These are phyloP conservation scores for Botryotinia globosa DNA, from an alignment of 2,329 filamentous ascomycete species.

Conservation along the genomic window DNA sequence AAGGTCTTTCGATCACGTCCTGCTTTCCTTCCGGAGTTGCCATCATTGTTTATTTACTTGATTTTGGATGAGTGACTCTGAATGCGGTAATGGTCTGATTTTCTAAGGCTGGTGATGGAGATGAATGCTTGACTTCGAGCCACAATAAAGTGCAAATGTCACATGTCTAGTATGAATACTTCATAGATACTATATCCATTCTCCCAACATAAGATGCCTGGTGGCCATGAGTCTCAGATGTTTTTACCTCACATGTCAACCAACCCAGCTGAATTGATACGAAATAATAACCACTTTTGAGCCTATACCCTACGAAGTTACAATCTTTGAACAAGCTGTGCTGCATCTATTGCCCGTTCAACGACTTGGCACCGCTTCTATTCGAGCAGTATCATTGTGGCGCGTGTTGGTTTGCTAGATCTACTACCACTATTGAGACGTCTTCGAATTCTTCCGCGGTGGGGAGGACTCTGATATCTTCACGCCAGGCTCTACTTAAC, in stretches of 20 bases:
- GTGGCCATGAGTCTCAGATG: slow-evolving; percentile 13
- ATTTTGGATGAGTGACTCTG: slow-evolving; percentile 11
- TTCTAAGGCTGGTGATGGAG: slow-evolving; percentile 10
- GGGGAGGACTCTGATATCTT: slow-evolving; percentile 11
- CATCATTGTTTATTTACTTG: slow-evolving; percentile 17
- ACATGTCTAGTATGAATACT: background rate
- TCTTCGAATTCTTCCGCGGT: background rate
- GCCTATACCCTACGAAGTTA: background rate
- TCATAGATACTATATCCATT: background rate
- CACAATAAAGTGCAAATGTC: slow-evolving; percentile 15
- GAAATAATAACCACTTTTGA: background rate
- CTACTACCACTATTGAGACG: slow-evolving; percentile 8
- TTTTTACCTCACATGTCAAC: background rate
- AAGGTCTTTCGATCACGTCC: slow-evolving; percentile 21
- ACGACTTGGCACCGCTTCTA: slow-evolving; percentile 19
- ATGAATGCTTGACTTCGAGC: slow-evolving; percentile 8
- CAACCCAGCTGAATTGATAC: slow-evolving; percentile 14
- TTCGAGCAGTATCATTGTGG: slow-evolving; percentile 14
- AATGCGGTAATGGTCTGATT: slow-evolving; percentile 16
- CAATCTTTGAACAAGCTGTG: background rate
- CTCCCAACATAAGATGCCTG: slow-evolving; percentile 8
- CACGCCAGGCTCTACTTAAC: slow-evolving; percentile 16
- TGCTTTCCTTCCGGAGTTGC: slow-evolving; percentile 5
- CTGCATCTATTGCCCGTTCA: slow-evolving; percentile 16
- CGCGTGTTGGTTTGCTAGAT: slow-evolving; percentile 9